Percentiles rank a stretch among this genome's conserved stretches.
Conservation (phyloP, 192 early-diverging fungal genomes). For the Rhizophagus prolifer region DNA sequence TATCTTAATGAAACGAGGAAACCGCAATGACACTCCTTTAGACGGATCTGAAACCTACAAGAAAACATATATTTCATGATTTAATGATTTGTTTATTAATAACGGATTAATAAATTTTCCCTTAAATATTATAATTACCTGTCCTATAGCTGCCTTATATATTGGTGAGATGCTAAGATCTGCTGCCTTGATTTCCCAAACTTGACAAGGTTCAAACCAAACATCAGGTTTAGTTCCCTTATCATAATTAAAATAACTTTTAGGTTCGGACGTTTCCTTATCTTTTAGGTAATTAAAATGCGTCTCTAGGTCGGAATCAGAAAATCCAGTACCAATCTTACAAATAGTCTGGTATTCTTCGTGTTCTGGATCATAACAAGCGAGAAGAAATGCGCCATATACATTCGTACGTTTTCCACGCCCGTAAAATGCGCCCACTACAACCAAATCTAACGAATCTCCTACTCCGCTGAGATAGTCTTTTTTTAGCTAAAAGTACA, state of each 20-base stretch:
- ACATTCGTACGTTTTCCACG: conserved; percentile 94
- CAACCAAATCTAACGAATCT: conserved; percentile 95
- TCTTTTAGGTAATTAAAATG: conserved; percentile 73
- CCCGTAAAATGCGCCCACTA: conserved; percentile 93
- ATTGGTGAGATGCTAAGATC: conserved; percentile 96
- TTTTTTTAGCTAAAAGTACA: conserved; percentile 71
- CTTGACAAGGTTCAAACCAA: conserved; percentile 90
- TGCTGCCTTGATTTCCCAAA: conserved; percentile 97
- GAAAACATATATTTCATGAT: conserved; percentile 4
- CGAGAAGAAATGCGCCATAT: conserved; percentile 95
- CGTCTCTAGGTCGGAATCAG: conserved; percentile 79
- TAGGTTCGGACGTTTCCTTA: conserved; percentile 72
- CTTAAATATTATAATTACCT: conserved; percentile 46
- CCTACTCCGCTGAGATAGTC: conserved; percentile 94
- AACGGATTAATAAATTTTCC: conserved; percentile 5
- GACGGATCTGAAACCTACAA: conserved; percentile 60
- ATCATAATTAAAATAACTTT: conserved; percentile 80
- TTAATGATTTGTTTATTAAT: conserved; percentile 19
- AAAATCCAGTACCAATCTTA: conserved; percentile 98
- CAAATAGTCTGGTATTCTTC: conserved; percentile 98
- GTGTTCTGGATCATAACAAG: conserved; percentile 92
- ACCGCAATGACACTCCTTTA: conserved; percentile 96
- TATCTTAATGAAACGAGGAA: conserved; percentile 93
- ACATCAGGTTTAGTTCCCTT: conserved; percentile 86
- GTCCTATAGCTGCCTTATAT: conserved; percentile 86